phyloP scores from a whole-genome alignment of 345 rosid genomes.

The Eucalyptus pauciflora region DNA sequence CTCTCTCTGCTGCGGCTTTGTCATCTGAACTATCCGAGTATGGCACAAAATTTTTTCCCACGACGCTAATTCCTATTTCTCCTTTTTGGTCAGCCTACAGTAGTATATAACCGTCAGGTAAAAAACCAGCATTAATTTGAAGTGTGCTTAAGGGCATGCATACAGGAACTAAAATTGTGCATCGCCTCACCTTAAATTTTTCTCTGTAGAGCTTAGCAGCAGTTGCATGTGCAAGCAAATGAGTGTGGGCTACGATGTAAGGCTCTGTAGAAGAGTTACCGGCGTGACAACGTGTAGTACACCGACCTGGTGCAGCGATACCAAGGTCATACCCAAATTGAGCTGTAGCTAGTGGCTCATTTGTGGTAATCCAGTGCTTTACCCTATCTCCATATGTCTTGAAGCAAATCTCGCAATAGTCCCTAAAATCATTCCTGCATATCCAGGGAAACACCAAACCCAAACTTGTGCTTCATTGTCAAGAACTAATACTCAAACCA shows the following conservation, averaged over 20 bases:
- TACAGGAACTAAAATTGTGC: not conserved
- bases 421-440: conserved; percentile 31
- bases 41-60: conserved; percentile 16
- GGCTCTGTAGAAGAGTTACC: conserved; percentile 35
- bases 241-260: conserved; percentile 17
- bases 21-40: conserved; percentile 17
- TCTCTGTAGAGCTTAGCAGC: conserved; percentile 26
- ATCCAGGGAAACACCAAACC: not conserved
- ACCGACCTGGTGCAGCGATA: conserved; percentile 8
- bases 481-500: not conserved
- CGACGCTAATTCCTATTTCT: conserved; percentile 23
- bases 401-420: conserved; percentile 23
- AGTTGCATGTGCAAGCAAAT: conserved; percentile 32
- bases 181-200: conserved; percentile 6
- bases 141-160: not conserved
- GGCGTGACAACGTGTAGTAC: conserved; percentile 4
- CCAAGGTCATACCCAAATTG: conserved; percentile 12
- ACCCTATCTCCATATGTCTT: conserved; percentile 32
- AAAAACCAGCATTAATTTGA: not conserved
- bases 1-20: conserved; percentile 13
- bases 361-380: conserved; percentile 32
- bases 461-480: not conserved
- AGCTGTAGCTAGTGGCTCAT: conserved; percentile 19
- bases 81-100: conserved; percentile 16
- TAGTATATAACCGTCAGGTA: not conserved